Evolutionary conservation across 148 eudicot genomes (phyloP).

Genomic region (Spergularia marina): DNA sequence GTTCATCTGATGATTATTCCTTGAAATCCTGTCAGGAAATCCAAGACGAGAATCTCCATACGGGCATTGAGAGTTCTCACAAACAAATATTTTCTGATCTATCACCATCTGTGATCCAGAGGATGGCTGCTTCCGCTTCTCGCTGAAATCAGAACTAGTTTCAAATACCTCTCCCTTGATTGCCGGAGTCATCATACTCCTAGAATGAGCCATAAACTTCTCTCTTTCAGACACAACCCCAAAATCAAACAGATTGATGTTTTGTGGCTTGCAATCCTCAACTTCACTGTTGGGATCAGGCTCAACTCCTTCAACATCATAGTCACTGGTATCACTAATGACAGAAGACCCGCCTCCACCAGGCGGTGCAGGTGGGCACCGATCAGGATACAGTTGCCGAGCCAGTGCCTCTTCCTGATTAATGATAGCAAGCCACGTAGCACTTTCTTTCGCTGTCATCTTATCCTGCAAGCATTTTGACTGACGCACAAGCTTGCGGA

Average conservation of each 20-base stretch:
- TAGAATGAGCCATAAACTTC: conserved; percentile 23
- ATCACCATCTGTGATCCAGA: conserved; percentile 23
- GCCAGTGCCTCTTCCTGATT: conserved; percentile 53
- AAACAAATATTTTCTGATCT: conserved; percentile 39
- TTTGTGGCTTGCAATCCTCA: conserved; percentile 43
- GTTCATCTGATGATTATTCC: conserved; percentile 49
- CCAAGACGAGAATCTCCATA: conserved; percentile 39
- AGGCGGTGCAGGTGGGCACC: conserved; percentile 35
- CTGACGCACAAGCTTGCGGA: conserved; percentile 55
- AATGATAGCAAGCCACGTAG: conserved; percentile 53
- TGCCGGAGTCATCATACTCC: conserved; percentile 24
- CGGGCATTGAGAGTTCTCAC: conserved; percentile 53
- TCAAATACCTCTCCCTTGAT: conserved; percentile 50
- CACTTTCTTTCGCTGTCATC: conserved; percentile 63
- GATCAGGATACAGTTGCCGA: conserved; percentile 46
- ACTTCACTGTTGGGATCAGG: conserved; percentile 33
- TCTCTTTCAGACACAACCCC: conserved; percentile 31
- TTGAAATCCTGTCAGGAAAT: conserved; percentile 44
- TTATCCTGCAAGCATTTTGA: conserved; percentile 60
- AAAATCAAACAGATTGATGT: conserved; percentile 32
- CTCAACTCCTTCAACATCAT: conserved; percentile 55
- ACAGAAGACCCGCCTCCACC: conserved; percentile 42
- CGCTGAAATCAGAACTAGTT: conserved; percentile 23
- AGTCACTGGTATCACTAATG: conserved; percentile 50
- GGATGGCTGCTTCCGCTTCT: conserved; percentile 47